Evolutionary conservation across 805 yeast species (phyloP), one percentile per base, ranked within the genome.

Genomic region (Candida taoyuanica): DNA sequence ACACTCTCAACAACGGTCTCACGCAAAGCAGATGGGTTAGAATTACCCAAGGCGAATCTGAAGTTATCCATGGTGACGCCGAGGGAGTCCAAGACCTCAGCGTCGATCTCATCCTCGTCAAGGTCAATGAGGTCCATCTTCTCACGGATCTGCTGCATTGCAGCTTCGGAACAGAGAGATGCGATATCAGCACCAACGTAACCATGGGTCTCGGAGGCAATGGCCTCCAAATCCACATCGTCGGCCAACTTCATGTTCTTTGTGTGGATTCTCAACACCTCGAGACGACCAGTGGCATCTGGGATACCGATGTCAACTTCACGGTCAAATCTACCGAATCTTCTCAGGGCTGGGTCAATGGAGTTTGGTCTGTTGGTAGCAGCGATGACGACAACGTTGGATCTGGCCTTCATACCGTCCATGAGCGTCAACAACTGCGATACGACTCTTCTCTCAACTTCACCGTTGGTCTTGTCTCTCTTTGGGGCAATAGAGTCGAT

Each of bases 331-430:
- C 96, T 70, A 39, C 96, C 96, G 6, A 91, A 91, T 61, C 95
- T 69, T 60, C 96, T 70, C 44, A 86, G 68, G n/a, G 88, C 87
- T 2, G 86, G 78, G 56, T 82, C 89, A 31, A 82, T 75, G 33
- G 82, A 68, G 56, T 81, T 81, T 43, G 88, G 85, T 55, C 89
- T 64, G 57, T 82, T 82, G 7, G 91, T 93, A 26, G 99, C 99
- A 39, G 98, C 99, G 68, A 93, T 93, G 40, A 93, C 99, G 46
- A 93, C 98, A 53, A 87, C 84, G 60, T 93, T 93, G 29, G 98
- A 84, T 67, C 98, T 82, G n/a, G 98, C 96, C 69, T 91, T 91
- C 98, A 93, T 93, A 73, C 98, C 99, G 62, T 93, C 99, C 99
- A 93, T 93, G 53, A 93, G 74, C 15, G 99, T 93, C 62, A 93